Conservation (phyloP, 352 stramenopile genomes). For the Pythium myriotylum region DNA sequence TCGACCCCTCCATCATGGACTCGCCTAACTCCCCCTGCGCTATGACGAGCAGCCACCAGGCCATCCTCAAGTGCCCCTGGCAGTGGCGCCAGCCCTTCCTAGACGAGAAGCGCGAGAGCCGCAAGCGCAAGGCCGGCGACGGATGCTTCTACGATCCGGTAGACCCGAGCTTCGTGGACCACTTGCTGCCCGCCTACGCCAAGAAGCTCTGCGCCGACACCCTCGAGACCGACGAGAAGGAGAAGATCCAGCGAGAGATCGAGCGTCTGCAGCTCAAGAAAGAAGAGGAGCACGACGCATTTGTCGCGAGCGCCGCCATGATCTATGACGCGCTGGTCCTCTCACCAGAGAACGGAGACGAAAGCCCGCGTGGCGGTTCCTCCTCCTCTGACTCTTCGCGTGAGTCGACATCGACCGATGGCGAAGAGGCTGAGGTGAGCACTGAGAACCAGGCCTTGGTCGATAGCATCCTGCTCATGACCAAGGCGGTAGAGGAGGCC, state of each 20-base stretch:
- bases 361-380: conserved; percentile 16
- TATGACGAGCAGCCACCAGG: conserved; percentile 62
- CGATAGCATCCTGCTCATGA: conserved; percentile 80
- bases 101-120: conserved; percentile 78
- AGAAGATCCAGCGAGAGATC: conserved; percentile 84
- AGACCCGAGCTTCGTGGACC: conserved; percentile 84
- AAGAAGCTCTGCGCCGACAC: conserved; percentile 78
- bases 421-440: conserved; percentile 37
- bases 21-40: conserved; percentile 43
- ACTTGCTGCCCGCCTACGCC: conserved; percentile 73
- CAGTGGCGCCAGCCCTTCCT: conserved; percentile 87
- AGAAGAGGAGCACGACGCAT: conserved; percentile 39
- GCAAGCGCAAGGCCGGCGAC: conserved; percentile 85
- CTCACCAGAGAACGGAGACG: conserved; percentile 24
- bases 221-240: conserved; percentile 78
- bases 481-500: conserved; percentile 63
- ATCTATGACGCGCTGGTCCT: conserved; percentile 41
- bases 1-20: conserved; percentile 44
- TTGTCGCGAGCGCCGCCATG: conserved; percentile 27
- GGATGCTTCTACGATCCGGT: conserved; percentile 86
- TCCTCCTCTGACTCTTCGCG: conserved; percentile 7
- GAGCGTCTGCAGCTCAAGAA: conserved; percentile 80
- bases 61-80: conserved; percentile 89
- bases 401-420: conserved; percentile 15
- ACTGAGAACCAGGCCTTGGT: conserved; percentile 71